These are phyloP conservation scores for Patellaria atrata DNA, from an alignment of 495 filamentous ascomycete species.

Conservation along the genomic window DNA sequence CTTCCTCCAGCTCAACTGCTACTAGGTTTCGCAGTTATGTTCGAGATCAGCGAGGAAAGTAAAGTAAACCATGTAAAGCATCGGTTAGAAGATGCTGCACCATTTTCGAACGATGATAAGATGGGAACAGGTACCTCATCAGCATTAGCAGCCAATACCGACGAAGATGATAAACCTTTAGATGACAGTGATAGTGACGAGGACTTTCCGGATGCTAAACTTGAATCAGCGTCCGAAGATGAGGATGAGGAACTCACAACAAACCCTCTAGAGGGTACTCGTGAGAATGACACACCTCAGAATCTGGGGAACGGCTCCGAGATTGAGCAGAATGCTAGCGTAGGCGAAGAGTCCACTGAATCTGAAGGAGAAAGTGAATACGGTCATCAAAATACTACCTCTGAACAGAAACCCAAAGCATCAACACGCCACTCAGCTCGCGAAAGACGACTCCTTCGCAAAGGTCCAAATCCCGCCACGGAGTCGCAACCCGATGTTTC, in stretches of 20 bases:
- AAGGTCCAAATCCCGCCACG: slow-evolving; percentile 29
- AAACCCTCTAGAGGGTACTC: too few relatives aligned
- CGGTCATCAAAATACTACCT: too few relatives aligned
- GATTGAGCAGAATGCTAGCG: not conserved
- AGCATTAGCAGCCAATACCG: not conserved
- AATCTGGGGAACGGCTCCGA: slow-evolving; percentile 15
- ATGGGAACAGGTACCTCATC: slow-evolving; percentile 4
- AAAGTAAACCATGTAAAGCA: slow-evolving; percentile 65
- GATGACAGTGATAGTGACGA: slow-evolving; percentile 22
- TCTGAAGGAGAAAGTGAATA: slow-evolving; percentile 19
- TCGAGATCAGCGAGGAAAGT: slow-evolving; percentile 79
- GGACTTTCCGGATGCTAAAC: slow-evolving; percentile 28
- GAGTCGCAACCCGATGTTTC: slow-evolving; percentile 3
- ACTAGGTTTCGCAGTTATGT: slow-evolving; percentile 76
- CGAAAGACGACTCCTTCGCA: slow-evolving; percentile 35
- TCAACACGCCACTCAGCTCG: slow-evolving; percentile 39
- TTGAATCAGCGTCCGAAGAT: slow-evolving; percentile 24
- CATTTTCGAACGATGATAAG: slow-evolving; percentile 5
- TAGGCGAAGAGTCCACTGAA: slow-evolving; percentile 2
- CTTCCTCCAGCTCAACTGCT: slow-evolving; percentile 78
- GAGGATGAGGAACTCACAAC: too few relatives aligned
- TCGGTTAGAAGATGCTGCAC: slow-evolving; percentile 37
- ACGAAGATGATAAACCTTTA: slow-evolving; percentile 16
- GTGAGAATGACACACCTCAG: slow-evolving; percentile 17
- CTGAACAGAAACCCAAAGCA: too few relatives aligned